These are phyloP conservation scores for Volvariella surrecta DNA, from an alignment of 1,284 basidiomycete species.

Conservation along the genomic window DNA sequence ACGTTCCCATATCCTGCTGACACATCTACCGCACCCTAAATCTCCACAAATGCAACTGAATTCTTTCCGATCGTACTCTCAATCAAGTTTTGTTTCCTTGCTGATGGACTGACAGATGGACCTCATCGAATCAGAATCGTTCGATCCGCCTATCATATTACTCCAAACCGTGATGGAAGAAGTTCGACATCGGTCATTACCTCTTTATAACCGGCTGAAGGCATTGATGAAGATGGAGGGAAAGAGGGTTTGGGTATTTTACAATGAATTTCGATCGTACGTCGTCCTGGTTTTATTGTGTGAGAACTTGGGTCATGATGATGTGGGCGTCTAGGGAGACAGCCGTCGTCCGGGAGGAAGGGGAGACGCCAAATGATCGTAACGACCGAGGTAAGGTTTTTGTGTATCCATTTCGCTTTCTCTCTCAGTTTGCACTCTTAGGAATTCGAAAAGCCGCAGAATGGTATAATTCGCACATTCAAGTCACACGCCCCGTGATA, in stretches of 20 bases:
- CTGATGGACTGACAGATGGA: constrained; percentile 64
- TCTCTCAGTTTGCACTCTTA: constrained; percentile 18
- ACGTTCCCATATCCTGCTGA: no score
- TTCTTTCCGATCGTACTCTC: no score
- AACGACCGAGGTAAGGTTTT: constrained; percentile 74
- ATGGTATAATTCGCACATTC: constrained; percentile 80
- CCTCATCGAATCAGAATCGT: constrained; percentile 70
- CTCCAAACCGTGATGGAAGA: constrained; percentile 96
- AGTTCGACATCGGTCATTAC: constrained; percentile 90
- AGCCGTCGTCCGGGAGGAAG: constrained; percentile 62
- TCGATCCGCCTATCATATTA: constrained; percentile 76
- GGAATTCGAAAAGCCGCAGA: constrained; percentile 79
- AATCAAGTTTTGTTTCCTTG: background rate
- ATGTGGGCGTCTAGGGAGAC: constrained; percentile 51
- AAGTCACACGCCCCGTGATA: constrained; percentile 40
- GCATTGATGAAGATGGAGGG: constrained; percentile 77
- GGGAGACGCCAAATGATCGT: constrained; percentile 82
- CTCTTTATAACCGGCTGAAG: constrained; percentile 88
- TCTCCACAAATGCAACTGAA: no score
- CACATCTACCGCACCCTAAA: no score
- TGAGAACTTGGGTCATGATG: constrained; percentile 6
- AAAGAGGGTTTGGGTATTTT: constrained; percentile 80
- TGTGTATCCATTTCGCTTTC: background rate
- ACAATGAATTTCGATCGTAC: constrained; percentile 83
- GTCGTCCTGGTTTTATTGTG: constrained; percentile 22